phyloP scores from a whole-genome alignment of 495 filamentous ascomycete species.

The Podospora sp. region DNA sequence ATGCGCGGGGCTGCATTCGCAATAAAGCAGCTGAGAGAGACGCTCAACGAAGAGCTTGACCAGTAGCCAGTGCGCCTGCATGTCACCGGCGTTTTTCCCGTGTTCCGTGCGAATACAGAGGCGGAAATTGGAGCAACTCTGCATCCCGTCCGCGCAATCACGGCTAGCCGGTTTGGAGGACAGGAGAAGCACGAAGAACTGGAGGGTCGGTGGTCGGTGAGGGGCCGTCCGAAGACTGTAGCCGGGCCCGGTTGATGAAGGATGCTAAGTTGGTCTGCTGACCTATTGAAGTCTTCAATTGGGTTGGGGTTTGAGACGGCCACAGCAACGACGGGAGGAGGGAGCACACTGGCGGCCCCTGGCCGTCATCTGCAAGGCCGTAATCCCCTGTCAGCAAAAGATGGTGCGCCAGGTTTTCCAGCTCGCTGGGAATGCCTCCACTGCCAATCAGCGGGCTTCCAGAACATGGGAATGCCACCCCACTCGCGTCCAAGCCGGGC shows the following conservation, averaged over 20 bases:
- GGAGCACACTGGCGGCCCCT: neutral
- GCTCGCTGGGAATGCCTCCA: conserved; percentile 10
- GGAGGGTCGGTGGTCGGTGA: conserved; percentile 3
- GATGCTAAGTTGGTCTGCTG: conserved; percentile 13
- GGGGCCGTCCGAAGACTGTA: neutral
- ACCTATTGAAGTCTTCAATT: conserved; percentile 18
- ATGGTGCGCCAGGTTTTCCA: conserved; percentile 18
- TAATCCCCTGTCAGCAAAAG: neutral
- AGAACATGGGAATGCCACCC: conserved; percentile 19
- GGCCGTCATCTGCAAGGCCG: conserved; percentile 14
- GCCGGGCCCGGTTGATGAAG: neutral
- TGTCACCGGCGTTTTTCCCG: neutral
- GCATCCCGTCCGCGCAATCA: neutral
- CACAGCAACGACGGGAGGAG: neutral
- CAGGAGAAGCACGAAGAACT: neutral
- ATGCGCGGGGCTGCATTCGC: neutral
- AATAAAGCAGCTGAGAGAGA: neutral
- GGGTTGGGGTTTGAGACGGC: conserved; percentile 6
- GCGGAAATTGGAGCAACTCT: neutral
- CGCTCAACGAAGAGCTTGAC: neutral
- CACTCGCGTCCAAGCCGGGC: conserved; percentile 1
- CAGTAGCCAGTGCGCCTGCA: neutral
- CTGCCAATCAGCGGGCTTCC: conserved; percentile 19
- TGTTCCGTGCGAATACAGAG: neutral
- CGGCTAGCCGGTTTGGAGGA: neutral